Base-by-base conservation (phyloP, 768 basidiomycete species). In the Termitomyces sp. region DNA sequence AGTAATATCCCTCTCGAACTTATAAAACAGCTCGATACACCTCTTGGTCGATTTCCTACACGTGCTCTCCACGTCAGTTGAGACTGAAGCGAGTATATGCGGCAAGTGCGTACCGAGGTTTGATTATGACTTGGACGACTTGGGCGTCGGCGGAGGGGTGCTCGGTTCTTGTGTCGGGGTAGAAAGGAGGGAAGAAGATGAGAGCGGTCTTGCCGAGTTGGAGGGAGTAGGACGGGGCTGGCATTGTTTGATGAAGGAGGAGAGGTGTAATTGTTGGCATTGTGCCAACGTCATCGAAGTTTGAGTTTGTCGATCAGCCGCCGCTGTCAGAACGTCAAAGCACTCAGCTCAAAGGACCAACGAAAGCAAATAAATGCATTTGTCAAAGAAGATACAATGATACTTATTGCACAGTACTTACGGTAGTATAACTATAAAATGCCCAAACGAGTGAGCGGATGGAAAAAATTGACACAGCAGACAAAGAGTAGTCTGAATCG, bases 401-500 rank as follows among this genome's bases (percentile, higher is more conserved):
- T 25, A 25, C 25, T 25, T 25, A 56, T 40, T 11, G 8, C 29
- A 8, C 3, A 52, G 11, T 37, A 52, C 57, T 40, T 54, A 58
- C 50, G 17, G 31, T 58, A 48, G 29, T 20, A 25, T 25, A 25
- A 25, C 25, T 25, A 61, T 5, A 36, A 56, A 37, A 55, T 47
- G 58, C 65, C 56, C 66, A 67, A 60, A 60, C 63, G 48, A 67
- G 66, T 64, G 66, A 64, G 63, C 60, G 29, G 49, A 29, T 2
- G 54, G 56, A 60, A 67, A 69, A 69, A 67, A 64, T 63, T 65
- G 43, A 25, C 66, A 65, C 75, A 73, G 76, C 81, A 82, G 81
- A 74, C 78, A 74, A 72, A 83, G 81, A 83, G 78, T 82, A 83
- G 81, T 83, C 82, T 82, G 83, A 84, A 83, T 84, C 80, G 79